Evolutionary conservation across 306 rosid genomes (phyloP), one percentile per base, ranked within the genome.

Genomic region (Oxytropis ochrocephala): DNA sequence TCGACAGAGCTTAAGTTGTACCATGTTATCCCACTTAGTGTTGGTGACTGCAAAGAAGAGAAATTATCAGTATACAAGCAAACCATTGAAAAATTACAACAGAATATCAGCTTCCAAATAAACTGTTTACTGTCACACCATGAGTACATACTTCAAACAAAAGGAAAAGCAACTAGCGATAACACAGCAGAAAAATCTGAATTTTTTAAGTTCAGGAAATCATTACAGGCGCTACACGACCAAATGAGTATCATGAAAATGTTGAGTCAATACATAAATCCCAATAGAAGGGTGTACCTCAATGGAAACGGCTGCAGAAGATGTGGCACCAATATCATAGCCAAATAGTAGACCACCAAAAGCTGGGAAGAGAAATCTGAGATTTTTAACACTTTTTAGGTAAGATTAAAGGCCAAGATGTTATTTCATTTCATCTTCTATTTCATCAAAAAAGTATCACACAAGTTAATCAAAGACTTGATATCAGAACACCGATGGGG

Each of bases 321-420:
- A 87, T 48, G 98, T 94, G 46, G 95, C 89, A 52, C 99, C 99
- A 46, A 94, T 94, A 65, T 94, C 97, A 58, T 94, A 94, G 75
- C 99, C 99, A 85, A 75, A 94, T 17, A 91, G 83, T 14, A 91
- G 79, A 67, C 99, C 99, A 67, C 97, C 99, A 13, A 94, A 72
- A 72, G 99, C 99, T 0, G 97, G 99, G 87, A 94, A 94, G 51
- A 94, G 68, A 85, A 94, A 94, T 12, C 99, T 94, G 89, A 75
- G 57, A 83, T 75, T 77, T 80, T 68, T 38, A 32, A 52, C 5
- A 8, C 41, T 13, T 43, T 64, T 76, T 55, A 38, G 64, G 44
- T 67, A 27, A 30, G 72, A 39, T 64, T 54, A 51, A 11, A 27
- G 41, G 32, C 55, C n/a, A 53, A 54, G 52, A 11, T 19, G 4